These are phyloP conservation scores for Microstroma glucosiphilum DNA, from an alignment of 1,284 basidiomycete species.

Conservation along the genomic window DNA sequence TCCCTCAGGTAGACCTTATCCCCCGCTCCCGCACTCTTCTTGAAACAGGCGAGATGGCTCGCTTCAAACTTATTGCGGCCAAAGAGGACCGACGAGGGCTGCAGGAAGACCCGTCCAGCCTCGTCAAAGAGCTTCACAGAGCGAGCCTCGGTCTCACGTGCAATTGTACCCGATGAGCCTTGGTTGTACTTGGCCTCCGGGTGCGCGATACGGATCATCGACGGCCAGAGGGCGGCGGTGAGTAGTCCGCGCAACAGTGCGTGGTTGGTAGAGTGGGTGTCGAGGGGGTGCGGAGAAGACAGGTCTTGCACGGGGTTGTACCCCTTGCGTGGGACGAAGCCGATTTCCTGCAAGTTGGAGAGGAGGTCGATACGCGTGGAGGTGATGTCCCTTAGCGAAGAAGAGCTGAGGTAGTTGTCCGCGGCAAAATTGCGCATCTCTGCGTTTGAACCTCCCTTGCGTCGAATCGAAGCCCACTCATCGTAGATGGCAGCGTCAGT, in stretches of 20 bases:
- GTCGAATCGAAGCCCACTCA: conserved; percentile 59
- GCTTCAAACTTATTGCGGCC: conserved; percentile 66
- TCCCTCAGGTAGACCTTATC: conserved; percentile 76
- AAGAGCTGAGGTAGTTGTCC: conserved; percentile 75
- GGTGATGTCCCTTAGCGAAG: conserved; percentile 72
- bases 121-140: conserved; percentile 42
- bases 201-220: conserved; percentile 52
- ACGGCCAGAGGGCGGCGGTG: conserved; percentile 53
- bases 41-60: conserved; percentile 72
- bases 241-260: conserved; percentile 37
- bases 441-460: conserved; percentile 56
- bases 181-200: conserved; percentile 41
- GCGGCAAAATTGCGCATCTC: conserved; percentile 67
- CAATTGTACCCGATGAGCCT: conserved; percentile 39
- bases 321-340: conserved; percentile 58
- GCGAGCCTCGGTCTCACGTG: conserved; percentile 34
- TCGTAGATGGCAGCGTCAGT: conserved; percentile 74
- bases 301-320: conserved; percentile 40
- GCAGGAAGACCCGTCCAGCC: conserved; percentile 64
- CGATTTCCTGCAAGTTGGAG: conserved; percentile 65
- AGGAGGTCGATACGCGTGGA: conserved; percentile 73
- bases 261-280: conserved; percentile 26
- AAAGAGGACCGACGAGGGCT: conserved; percentile 80
- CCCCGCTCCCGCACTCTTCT: conserved; percentile 58
- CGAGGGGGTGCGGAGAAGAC: conserved; percentile 14